Conservation (phyloP, 495 filamentous ascomycete species). For the Symbiotaphrina buchneri region DNA sequence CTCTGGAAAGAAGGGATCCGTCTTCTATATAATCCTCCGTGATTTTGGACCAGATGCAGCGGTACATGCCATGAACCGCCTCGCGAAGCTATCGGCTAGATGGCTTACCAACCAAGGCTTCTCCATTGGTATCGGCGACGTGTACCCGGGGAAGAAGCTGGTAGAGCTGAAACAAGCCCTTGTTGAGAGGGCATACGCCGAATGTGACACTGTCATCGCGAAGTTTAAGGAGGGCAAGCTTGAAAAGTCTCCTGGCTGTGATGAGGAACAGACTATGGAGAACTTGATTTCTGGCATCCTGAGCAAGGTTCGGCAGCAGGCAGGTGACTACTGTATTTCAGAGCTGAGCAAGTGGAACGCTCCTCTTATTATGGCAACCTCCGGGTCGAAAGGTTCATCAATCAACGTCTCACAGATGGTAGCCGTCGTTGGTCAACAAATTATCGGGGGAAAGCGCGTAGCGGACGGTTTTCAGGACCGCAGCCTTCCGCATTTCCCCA, state of each 20-base stretch:
- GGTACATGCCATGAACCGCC: slow-evolving; percentile 77
- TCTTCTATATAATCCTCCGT: slow-evolving; percentile 89
- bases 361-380: slow-evolving; percentile 90
- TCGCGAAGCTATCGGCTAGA: slow-evolving; percentile 76
- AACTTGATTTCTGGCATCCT: slow-evolving; percentile 78
- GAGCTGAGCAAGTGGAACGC: slow-evolving; percentile 83
- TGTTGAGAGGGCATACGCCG: slow-evolving; percentile 53
- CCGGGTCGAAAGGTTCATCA: slow-evolving; percentile 82
- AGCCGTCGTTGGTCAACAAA: slow-evolving; percentile 90
- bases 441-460: slow-evolving; percentile 85
- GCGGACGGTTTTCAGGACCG: slow-evolving; percentile 91
- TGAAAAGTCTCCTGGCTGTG: slow-evolving; percentile 66
- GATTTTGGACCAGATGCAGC: slow-evolving; percentile 84
- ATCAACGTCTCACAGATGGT: slow-evolving; percentile 99
- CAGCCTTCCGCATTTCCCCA: slow-evolving; percentile 84
- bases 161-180: slow-evolving; percentile 46
- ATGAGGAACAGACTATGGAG: slow-evolving; percentile 81
- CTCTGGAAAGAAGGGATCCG: slow-evolving; percentile 88
- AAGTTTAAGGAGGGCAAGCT: slow-evolving; percentile 57
- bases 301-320: slow-evolving; percentile 69
- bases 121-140: slow-evolving; percentile 87
- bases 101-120: slow-evolving; percentile 82
- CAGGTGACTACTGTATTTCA: slow-evolving; percentile 75
- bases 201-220: slow-evolving; percentile 70
- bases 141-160: slow-evolving; percentile 54